Evolutionary conservation across 352 stramenopile species (phyloP).

Genomic region (Plasmopara viticola): DNA sequence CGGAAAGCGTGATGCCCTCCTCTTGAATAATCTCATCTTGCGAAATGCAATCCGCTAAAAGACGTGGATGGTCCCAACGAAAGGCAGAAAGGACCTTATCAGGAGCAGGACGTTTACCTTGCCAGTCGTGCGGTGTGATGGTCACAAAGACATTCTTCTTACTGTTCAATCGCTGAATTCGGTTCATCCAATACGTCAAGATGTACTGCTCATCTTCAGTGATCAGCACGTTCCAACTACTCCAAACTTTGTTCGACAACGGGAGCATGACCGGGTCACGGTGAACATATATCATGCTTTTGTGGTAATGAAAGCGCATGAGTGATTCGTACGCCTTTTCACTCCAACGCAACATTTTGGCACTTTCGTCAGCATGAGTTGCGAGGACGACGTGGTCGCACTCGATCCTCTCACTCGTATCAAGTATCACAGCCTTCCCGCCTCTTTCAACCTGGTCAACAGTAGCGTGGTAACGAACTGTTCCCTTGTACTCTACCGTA

Average conservation of each 20-base stretch:
- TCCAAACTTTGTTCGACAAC: too few species aligned
- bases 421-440: conserved; percentile 73
- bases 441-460: conserved; percentile 65
- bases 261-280: too few species aligned
- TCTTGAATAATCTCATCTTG: conserved; percentile 84
- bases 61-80: conserved; percentile 79
- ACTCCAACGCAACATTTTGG: conserved; percentile 27
- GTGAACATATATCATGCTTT: too few species aligned
- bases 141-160: too few species aligned
- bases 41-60: conserved; percentile 78
- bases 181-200: conserved; percentile 88
- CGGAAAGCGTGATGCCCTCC: conserved; percentile 76
- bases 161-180: conserved; percentile 83
- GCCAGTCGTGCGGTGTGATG: too few species aligned
- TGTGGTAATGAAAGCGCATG: too few species aligned
- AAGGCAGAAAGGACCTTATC: too few species aligned
- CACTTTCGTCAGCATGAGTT: conserved; percentile 73
- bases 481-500: conserved; percentile 62
- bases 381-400: conserved; percentile 84
- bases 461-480: conserved; percentile 66
- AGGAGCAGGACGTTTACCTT: too few species aligned
- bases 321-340: too few species aligned
- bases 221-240: conserved; percentile 83
- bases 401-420: conserved; percentile 62
- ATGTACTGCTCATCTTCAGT: conserved; percentile 81